These are phyloP conservation scores for Podospora sp. DNA, from an alignment of 495 filamentous ascomycete genomes.

Conservation along the genomic window DNA sequence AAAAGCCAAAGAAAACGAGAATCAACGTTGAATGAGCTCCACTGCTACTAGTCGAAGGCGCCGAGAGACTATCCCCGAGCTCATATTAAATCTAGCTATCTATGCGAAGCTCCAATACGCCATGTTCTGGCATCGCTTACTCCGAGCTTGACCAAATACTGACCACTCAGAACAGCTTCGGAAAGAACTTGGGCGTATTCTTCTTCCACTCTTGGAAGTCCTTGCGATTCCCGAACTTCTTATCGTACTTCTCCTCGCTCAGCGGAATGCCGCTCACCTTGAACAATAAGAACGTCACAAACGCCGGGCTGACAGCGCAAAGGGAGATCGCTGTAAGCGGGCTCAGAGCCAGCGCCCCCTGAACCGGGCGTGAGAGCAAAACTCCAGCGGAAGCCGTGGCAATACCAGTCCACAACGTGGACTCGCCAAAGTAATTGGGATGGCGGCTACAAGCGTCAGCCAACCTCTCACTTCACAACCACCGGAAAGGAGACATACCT, in stretches of 20 bases:
- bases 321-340: slow-evolving; percentile 46
- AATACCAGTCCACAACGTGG: slow-evolving; percentile 65
- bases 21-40: too few relatives aligned
- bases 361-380: slow-evolving; percentile 45
- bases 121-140: too few relatives aligned
- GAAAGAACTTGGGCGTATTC: slow-evolving; percentile 66
- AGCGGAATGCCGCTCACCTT: slow-evolving; percentile 63
- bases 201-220: slow-evolving; percentile 70
- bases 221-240: slow-evolving; percentile 60
- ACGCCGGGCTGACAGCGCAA: slow-evolving; percentile 61
- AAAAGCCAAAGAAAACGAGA: not conserved
- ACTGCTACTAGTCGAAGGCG: too few relatives aligned
- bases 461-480: not conserved
- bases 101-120: too few relatives aligned
- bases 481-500: slow-evolving; percentile 27
- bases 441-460: slow-evolving; percentile 49
- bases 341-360: slow-evolving; percentile 54
- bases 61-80: too few relatives aligned
- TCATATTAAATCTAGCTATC: too few relatives aligned
- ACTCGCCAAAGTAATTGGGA: slow-evolving; percentile 72
- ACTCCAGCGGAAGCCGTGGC: slow-evolving; percentile 55
- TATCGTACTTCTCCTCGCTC: slow-evolving; percentile 68
- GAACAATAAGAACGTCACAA: slow-evolving; percentile 61
- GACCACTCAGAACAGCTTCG: slow-evolving; percentile 52
- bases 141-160: not conserved